phyloP scores from a whole-genome alignment of 2,329 filamentous ascomycete genomes.

The Penicillium hesseltinei region DNA sequence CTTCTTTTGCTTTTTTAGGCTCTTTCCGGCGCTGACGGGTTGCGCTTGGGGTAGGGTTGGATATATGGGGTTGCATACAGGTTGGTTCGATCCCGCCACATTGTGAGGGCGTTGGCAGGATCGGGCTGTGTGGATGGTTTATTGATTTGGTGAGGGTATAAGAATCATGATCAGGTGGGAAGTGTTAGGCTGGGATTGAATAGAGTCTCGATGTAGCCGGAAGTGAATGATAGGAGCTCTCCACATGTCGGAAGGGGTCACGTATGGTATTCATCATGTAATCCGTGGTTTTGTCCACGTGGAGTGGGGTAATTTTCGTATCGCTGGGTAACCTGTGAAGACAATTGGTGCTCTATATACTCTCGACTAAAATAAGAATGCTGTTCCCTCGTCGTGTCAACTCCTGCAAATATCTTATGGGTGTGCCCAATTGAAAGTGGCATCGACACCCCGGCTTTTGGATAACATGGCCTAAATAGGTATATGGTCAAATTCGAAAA shows the following conservation, averaged over 20 bases:
- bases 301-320: conserved; percentile 4
- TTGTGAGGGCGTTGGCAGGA: conserved; percentile 57
- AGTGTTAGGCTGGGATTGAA: neutral
- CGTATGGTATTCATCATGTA: conserved; percentile 9
- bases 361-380: neutral
- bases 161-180: conserved; percentile 15
- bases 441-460: neutral
- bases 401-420: neutral
- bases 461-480: neutral
- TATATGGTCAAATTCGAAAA: neutral
- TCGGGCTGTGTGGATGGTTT: conserved; percentile 16
- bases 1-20: neutral
- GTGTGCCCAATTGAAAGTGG: neutral
- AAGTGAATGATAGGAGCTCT: conserved; percentile 7
- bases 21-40: neutral
- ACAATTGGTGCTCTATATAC: neutral
- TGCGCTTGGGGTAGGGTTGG: neutral
- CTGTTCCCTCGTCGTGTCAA: neutral
- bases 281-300: neutral
- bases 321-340: neutral
- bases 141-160: conserved; percentile 16
- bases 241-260: conserved; percentile 10
- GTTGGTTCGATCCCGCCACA: conserved; percentile 99
- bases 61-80: conserved; percentile 60
- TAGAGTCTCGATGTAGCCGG: neutral